A percentile compares a stretch with the other conserved stretches of the same genome.
Evolutionary conservation across 345 rosid species (phyloP).

Genomic region (Euphorbia lathyris): DNA sequence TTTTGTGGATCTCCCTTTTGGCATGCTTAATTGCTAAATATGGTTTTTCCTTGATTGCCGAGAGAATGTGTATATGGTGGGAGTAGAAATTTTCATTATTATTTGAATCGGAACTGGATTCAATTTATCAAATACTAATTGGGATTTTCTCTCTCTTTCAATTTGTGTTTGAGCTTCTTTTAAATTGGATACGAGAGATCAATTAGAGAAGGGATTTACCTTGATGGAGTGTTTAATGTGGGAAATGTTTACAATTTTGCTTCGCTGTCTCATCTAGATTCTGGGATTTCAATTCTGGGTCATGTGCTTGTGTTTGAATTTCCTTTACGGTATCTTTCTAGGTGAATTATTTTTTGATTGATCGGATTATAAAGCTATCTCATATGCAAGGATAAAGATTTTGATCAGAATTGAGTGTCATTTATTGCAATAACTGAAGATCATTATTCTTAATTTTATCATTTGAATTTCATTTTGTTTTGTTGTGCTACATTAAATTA

Average conservation of each 20-base stretch:
- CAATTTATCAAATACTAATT: not conserved
- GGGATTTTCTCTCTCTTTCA: not conserved
- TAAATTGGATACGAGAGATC: not conserved
- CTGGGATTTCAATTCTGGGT: not conserved
- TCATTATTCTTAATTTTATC: not conserved
- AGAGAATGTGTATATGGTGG: not conserved
- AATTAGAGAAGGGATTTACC: not conserved
- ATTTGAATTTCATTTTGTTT: not conserved
- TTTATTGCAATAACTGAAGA: no score
- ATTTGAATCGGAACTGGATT: conserved; percentile 6
- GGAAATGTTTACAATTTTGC: not conserved
- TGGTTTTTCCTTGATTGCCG: not conserved
- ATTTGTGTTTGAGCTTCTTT: not conserved
- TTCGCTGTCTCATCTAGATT: not conserved
- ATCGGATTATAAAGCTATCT: not conserved
- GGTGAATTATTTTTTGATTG: not conserved
- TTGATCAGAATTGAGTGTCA: not conserved
- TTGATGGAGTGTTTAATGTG: not conserved
- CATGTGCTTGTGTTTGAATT: not conserved
- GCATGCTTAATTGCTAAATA: not conserved
- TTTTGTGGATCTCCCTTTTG: conserved; percentile 11
- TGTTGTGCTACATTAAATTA: no score
- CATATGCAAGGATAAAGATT: not conserved
- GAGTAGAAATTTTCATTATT: not conserved
- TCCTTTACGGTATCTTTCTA: not conserved